phyloP scores from a whole-genome alignment of 371 early-diverging fungal species.

The Mortierella polycephala region DNA sequence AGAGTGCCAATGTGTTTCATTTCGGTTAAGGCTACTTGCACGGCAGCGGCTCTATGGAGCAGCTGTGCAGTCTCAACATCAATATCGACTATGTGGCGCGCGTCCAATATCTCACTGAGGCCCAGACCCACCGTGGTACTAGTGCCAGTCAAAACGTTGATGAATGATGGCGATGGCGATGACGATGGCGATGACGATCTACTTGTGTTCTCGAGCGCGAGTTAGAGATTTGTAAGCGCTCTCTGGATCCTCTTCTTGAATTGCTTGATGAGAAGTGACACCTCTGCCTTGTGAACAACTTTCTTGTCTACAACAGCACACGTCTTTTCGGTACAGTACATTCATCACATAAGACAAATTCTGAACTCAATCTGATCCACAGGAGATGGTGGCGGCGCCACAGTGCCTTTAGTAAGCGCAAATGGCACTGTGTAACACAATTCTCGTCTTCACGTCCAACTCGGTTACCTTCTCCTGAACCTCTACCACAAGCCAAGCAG shows the following conservation, averaged over 20 bases:
- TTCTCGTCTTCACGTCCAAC: no score
- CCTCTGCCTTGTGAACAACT: conserved; percentile 13
- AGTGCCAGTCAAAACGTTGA: no score
- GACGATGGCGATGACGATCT: no score
- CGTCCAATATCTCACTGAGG: conserved; percentile 1
- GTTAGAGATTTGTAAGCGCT: conserved; percentile 47
- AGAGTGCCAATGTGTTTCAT: not conserved
- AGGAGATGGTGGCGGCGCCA: no score
- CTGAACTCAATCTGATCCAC: no score
- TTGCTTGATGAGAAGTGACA: conserved; percentile 2
- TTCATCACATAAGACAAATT: no score
- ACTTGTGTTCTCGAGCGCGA: conserved; percentile 5
- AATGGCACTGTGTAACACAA: no score
- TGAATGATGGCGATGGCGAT: no score
- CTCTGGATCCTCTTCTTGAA: conserved; percentile 46
- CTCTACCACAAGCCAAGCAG: no score
- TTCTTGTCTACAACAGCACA: conserved; percentile 10
- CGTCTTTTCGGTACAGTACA: no score
- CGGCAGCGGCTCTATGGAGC: conserved; percentile 8
- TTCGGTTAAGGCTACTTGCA: not conserved
- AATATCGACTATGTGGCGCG: not conserved
- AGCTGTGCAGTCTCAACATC: not conserved
- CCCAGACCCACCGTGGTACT: not conserved
- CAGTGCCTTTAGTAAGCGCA: no score
- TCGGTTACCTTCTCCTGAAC: no score